A percentile compares a stretch with the other conserved stretches of the same genome.
Evolutionary conservation across 2,329 filamentous ascomycete genomes (phyloP).

Genomic region (Thermothelomyces thermophilus): DNA sequence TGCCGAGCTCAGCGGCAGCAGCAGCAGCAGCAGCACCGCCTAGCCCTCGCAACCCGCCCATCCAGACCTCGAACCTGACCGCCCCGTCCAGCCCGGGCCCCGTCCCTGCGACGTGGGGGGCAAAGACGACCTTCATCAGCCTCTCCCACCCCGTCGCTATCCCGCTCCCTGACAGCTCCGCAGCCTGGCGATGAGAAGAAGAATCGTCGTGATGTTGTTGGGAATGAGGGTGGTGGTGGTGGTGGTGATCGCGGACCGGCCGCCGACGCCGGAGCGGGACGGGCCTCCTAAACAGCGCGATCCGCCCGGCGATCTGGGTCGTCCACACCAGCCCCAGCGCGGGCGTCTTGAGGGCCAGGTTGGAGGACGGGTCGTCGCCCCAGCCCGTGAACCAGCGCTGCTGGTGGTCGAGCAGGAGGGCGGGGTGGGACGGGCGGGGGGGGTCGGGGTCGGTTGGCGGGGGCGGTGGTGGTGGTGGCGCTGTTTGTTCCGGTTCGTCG

Average conservation of each 20-base stretch:
- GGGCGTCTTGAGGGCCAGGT: constrained; percentile 62
- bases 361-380: constrained; percentile 58
- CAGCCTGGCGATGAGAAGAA: too few relatives aligned
- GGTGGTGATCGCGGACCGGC: too few relatives aligned
- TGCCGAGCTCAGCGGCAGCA: too few relatives aligned
- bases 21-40: constrained; percentile 21
- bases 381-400: constrained; percentile 94
- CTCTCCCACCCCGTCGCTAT: constrained; percentile 38
- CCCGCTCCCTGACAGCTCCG: constrained; percentile 17
- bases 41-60: constrained; percentile 50
- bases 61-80: constrained; percentile 69
- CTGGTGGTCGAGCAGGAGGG: constrained; percentile 76
- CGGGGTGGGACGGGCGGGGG: constrained; percentile 39
- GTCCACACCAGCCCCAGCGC: constrained; percentile 85
- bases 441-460: neutral
- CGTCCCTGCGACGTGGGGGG: constrained; percentile 60
- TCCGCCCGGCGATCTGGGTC: constrained; percentile 75
- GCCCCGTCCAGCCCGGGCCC: constrained; percentile 42
- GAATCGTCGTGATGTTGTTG: too few relatives aligned
- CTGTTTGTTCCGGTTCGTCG: constrained; percentile 1
- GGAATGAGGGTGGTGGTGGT: too few relatives aligned
- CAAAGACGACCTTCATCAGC: constrained; percentile 86
- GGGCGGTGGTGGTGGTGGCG: neutral
- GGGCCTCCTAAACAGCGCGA: constrained; percentile 71
- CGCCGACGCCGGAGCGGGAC: constrained; percentile 22